phyloP scores from a whole-genome alignment of 2,329 filamentous ascomycete genomes.

The Boeremia lycopersici region DNA sequence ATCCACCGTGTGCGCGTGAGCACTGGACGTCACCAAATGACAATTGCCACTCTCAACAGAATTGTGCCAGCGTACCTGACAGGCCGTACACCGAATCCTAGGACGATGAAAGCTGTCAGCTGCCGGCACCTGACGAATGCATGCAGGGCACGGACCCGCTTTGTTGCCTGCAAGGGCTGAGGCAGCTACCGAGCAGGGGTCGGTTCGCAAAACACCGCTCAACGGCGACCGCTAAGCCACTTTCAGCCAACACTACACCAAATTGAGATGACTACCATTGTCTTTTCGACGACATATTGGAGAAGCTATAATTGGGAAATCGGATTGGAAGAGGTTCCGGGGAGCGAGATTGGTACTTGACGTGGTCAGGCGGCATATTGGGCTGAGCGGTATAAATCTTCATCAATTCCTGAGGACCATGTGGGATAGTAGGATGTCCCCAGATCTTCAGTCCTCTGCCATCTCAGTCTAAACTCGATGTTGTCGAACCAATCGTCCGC shows the following conservation, averaged over 20 bases:
- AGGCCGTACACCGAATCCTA: background rate
- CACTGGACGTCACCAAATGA: slow-evolving; percentile 1
- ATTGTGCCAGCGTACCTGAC: slow-evolving; percentile 3
- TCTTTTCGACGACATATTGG: background rate
- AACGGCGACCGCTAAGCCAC: background rate
- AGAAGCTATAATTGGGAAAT: slow-evolving; percentile 2
- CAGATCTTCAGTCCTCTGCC: background rate
- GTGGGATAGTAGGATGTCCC: background rate
- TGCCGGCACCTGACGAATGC: slow-evolving; percentile 7
- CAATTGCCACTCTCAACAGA: slow-evolving; percentile 11
- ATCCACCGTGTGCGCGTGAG: slow-evolving; percentile 5
- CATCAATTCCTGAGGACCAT: background rate
- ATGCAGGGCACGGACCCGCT: background rate
- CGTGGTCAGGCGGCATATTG: background rate
- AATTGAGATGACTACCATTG: background rate
- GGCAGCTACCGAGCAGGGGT: background rate
- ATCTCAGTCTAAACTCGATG: background rate
- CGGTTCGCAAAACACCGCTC: background rate
- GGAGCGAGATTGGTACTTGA: background rate
- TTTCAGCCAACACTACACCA: background rate
- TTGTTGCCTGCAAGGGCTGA: slow-evolving; percentile 1
- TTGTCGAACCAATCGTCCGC: background rate
- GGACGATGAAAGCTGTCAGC: slow-evolving; percentile 9
- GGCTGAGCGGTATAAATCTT: slow-evolving; percentile 1
- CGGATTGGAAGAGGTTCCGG: background rate